Conservation (phyloP, 1,284 basidiomycete genomes). For the Cystobasidiaceae sp. region DNA sequence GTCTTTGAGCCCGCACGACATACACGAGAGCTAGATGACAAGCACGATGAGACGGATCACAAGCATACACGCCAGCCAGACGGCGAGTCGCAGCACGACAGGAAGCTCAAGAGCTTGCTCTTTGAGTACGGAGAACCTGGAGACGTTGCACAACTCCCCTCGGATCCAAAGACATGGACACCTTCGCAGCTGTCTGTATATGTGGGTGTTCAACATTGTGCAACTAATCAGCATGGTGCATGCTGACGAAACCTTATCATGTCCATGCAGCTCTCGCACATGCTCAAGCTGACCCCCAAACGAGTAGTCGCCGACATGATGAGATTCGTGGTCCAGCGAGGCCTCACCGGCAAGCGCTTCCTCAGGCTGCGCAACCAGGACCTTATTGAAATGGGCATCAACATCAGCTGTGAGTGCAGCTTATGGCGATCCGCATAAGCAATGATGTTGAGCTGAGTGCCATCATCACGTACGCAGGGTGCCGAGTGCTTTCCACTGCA, state of each 20-base stretch:
- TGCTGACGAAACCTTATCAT: neutral
- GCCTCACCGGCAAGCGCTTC: constrained; percentile 38
- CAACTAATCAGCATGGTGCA: no score
- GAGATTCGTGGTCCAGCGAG: constrained; percentile 35
- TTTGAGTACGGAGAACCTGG: constrained; percentile 15
- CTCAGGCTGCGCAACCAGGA: constrained; percentile 37
- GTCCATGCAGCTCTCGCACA: constrained; percentile 30
- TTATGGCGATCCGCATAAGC: no score
- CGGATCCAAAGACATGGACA: constrained; percentile 28
- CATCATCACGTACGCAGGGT: neutral
- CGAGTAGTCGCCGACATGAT: constrained; percentile 34
- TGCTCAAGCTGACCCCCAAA: constrained; percentile 20
- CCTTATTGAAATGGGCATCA: constrained; percentile 39
- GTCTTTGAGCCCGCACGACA: no score
- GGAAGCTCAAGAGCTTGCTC: neutral
- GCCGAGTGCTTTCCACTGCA: constrained; percentile 21
- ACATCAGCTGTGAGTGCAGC: constrained; percentile 31
- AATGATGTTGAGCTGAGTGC: no score
- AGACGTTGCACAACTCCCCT: constrained; percentile 15
- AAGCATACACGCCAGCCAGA: neutral
- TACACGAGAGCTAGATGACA: no score
- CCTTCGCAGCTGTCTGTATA: constrained; percentile 17
- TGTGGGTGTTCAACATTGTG: no score
- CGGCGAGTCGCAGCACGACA: neutral
- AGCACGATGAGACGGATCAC: neutral